phyloP scores from a whole-genome alignment of 108 stramenopile species.

The Cyclotella baltica region DNA sequence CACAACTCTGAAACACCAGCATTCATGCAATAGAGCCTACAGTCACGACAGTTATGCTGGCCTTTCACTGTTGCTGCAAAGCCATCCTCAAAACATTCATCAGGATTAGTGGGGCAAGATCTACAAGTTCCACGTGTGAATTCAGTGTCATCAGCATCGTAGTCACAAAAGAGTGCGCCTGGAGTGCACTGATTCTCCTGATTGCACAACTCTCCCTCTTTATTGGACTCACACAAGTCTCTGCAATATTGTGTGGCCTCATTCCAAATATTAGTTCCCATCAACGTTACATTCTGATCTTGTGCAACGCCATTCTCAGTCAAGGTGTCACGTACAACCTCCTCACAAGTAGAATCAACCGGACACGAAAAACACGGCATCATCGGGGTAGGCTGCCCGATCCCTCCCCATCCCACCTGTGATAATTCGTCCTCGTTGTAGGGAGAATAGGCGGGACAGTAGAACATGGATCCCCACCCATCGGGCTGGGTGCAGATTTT shows the following conservation, averaged over 20 bases:
- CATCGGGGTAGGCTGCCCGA: not conserved
- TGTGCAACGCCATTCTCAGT: not conserved
- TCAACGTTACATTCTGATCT: not conserved
- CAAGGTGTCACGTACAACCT: not conserved
- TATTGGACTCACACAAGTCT: not conserved
- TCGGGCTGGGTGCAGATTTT: not conserved
- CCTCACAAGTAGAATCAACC: not conserved
- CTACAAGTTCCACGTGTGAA: not conserved
- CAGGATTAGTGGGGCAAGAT: not conserved
- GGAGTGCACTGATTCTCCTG: not conserved
- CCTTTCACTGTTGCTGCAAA: not conserved
- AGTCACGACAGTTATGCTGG: not conserved
- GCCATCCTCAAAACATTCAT: not conserved
- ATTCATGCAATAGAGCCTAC: not conserved
- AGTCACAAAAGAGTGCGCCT: not conserved
- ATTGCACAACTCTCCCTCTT: conserved; percentile 11
- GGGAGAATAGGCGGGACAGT: not conserved
- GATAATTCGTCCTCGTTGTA: not conserved
- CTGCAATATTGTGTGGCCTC: not conserved
- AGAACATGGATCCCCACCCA: conserved; percentile 12
- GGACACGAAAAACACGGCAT: conserved; percentile 6
- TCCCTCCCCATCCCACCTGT: not conserved
- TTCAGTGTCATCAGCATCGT: not conserved
- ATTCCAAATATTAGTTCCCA: not conserved
- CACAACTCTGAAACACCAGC: not conserved